Evolutionary conservation across 164 flowering plant genomes (phyloP), one percentile per base, ranked within the genome.

Genomic region (Warburgia ugandensis): DNA sequence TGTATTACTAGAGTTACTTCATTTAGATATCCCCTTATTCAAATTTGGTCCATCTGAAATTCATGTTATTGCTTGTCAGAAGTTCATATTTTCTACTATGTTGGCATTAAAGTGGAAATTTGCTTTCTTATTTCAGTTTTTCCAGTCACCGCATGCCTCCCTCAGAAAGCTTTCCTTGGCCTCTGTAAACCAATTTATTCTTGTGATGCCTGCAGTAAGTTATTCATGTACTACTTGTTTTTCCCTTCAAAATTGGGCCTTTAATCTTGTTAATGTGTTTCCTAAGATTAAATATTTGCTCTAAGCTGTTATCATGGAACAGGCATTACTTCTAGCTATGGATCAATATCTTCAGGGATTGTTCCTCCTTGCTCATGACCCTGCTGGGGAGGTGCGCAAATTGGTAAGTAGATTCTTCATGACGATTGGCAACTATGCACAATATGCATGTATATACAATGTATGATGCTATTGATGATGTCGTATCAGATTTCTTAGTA

Each of bases 291-390:
- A 26, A 38, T 49, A 4, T 32, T 49, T 23, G 37, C 44, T 32
- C 11, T 37, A 8, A 17, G 42, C 10, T 57, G 8, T 42, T 44
- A 17, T 38, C 36, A 55, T n/a, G 5, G 46, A 69, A 64, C 72
- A 94, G 99, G 92, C 83, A 26, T 65, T 94, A 32, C 76, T 66
- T 68, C 47, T 61, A 38, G 73, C 88, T 25, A 94, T 94, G 95
- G 97, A 94, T 71, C 84, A 81, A 56, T 94, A 78, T 55, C 89
- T 89, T 45, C 97, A 89, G 54, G 99, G 99, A 58, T 73, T 94
- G 70, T 94, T 94, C 74, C 62, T 67, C 65, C 95, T 89, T 50
- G 86, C 97, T 26, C 63, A 80, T 68, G 99, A 94, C 49, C 70
- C 88, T 51, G 40, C 79, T 46, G 50, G 90, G 38, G 99, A 94